These are phyloP conservation scores for Hordeum vulgare DNA, from an alignment of 176 grass and related monocot genomes.

Conservation along the genomic window MorexV3_pseudomolecules_assembly NC_058521.1:50925028-50925527, in stretches of 20 bases:
- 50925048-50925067: slow-evolving; percentile 32
- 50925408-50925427: slow-evolving; percentile 13
- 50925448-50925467: not conserved
- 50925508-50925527: not conserved
- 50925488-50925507: not conserved
- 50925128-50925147: slow-evolving; percentile 24
- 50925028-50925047: slow-evolving; percentile 34
- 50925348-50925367: not conserved
- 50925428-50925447: not conserved
- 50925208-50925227: slow-evolving; percentile 72
- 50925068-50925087: slow-evolving; percentile 54
- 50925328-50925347: not conserved
- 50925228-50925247: slow-evolving; percentile 60
- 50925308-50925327: not conserved
- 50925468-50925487: not conserved
- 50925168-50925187: slow-evolving; percentile 70
- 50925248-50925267: slow-evolving; percentile 47
- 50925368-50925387: slow-evolving; percentile 10
- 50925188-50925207: slow-evolving; percentile 78
- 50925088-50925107: slow-evolving; percentile 30
- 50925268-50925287: slow-evolving; percentile 7
- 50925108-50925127: slow-evolving; percentile 44
- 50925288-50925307: not conserved
- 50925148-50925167: slow-evolving; percentile 74
- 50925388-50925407: slow-evolving; percentile 22